Base-by-base conservation (phyloP, 768 basidiomycete species). In the Mycena floridula region DNA sequence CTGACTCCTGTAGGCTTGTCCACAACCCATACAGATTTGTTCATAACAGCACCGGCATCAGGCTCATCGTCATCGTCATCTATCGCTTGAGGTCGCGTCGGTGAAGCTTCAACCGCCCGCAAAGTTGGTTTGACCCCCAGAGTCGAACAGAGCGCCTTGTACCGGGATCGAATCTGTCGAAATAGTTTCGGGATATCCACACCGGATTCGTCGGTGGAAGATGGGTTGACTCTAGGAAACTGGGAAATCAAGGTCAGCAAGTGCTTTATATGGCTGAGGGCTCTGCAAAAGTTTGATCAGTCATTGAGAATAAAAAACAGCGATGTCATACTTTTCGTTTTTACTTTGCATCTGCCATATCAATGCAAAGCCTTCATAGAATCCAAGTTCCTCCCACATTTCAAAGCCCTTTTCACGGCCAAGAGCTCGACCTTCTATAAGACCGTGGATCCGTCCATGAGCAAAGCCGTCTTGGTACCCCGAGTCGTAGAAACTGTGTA, bases 341-440 rank as follows among this genome's bases (percentile, higher is more conserved):
- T 60, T 59, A 4, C 60, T 63, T 44, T 72, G 68, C 42, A 62
- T 63, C 18, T 67, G 61, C 89, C 89, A 96, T 44, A 81, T 76
- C 44, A 55, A 49, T 2, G 90, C 90, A 53, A 86, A 85, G 5
- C 93, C 95, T 54, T 94, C 78, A 59, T 94, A 94, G 55, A 84
- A 97, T 2, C 89, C 93, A 11, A 99, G 75, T 61, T 99, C 95
- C 61, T 97, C 94, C 92, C 93, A 97, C 64, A 96, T 82, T 63
- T 95, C 93, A 61, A 83, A 97, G 0, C 88, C 89, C 54, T 95
- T 93, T 54, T 91, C 85, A 44, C 82, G 74, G 2, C 93, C 95
- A 15, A 97, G 73, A 0, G 86, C 85, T 12, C 92, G 74, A 7
- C 95, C 95, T 61, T 99, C 92, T 49, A 92, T 90, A 21, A 89